These are phyloP conservation scores for Parastagonospora avenae DNA, from an alignment of 2,329 filamentous ascomycete genomes.

Conservation along the genomic window DNA sequence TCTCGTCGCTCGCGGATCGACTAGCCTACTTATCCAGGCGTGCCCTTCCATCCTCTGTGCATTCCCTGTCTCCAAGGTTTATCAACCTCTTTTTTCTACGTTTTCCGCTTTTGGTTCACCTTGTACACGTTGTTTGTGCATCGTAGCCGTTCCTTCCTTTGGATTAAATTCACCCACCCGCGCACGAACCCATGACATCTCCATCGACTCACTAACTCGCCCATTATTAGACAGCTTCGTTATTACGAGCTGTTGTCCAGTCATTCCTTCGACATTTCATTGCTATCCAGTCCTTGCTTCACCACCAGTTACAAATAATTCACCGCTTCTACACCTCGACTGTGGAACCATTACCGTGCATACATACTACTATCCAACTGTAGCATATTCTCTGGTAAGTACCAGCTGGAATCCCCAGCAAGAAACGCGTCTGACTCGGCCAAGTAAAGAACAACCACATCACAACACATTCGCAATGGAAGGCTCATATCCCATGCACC, in stretches of 20 bases:
- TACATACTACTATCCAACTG: slow-evolving; percentile 15
- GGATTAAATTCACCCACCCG: slow-evolving; percentile 26
- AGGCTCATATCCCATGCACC: slow-evolving; percentile 60
- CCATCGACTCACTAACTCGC: slow-evolving; percentile 30
- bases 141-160: slow-evolving; percentile 49
- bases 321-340: slow-evolving; percentile 17
- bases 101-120: slow-evolving; percentile 29
- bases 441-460: slow-evolving; percentile 15
- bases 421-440: neutral
- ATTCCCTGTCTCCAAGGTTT: slow-evolving; percentile 47
- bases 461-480: slow-evolving; percentile 62
- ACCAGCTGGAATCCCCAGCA: neutral
- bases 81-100: slow-evolving; percentile 49
- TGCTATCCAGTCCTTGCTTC: slow-evolving; percentile 26
- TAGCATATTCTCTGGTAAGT: slow-evolving; percentile 28
- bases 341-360: slow-evolving; percentile 11
- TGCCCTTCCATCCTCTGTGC: slow-evolving; percentile 43
- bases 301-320: slow-evolving; percentile 33
- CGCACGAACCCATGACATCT: slow-evolving; percentile 41
- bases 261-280: slow-evolving; percentile 44
- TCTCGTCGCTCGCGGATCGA: slow-evolving; percentile 47
- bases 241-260: slow-evolving; percentile 48
- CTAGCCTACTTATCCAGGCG: slow-evolving; percentile 47
- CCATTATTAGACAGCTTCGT: slow-evolving; percentile 49
- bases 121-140: slow-evolving; percentile 40